Evolutionary conservation across 208 protist genomes (phyloP).

Genomic region (Trypanosoma cruzi): DNA sequence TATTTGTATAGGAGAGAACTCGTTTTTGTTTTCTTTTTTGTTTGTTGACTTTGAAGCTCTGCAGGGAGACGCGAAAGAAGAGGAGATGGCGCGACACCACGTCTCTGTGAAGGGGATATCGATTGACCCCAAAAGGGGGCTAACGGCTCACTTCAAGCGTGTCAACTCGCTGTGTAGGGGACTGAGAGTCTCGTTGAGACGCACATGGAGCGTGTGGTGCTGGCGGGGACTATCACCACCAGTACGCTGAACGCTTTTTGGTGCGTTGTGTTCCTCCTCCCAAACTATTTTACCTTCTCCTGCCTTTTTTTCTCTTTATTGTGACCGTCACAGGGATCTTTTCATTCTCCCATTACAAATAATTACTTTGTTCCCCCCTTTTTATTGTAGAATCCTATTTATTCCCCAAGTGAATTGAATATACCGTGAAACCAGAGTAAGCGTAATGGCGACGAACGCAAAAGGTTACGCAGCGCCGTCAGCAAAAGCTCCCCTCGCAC

Average conservation of each 20-base stretch:
- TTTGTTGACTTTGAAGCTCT: slow-evolving; percentile 21
- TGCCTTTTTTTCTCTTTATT: too few species aligned
- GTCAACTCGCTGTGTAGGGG: slow-evolving; percentile 24
- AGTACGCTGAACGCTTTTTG: too few species aligned
- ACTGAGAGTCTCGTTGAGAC: too few species aligned
- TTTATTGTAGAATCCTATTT: neutral
- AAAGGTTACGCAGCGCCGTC: slow-evolving; percentile 44
- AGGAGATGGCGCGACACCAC: slow-evolving; percentile 38
- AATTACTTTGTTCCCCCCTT: too few species aligned
- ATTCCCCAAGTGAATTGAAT: neutral
- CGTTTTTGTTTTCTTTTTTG: slow-evolving; percentile 32
- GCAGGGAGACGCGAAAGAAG: slow-evolving; percentile 35
- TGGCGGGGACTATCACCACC: neutral
- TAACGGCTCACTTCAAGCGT: slow-evolving; percentile 11
- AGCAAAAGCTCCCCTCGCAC: slow-evolving; percentile 45
- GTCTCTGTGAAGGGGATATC: slow-evolving; percentile 6
- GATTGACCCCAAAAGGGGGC: neutral
- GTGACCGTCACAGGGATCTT: too few species aligned
- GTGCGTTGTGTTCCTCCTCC: too few species aligned
- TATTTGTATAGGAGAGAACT: slow-evolving; percentile 4
- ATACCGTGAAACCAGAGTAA: neutral
- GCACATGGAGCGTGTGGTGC: neutral
- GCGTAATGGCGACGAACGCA: slow-evolving; percentile 47
- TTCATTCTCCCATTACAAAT: too few species aligned
- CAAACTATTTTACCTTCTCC: slow-evolving; percentile 7